Evolutionary conservation across 208 protist genomes (phyloP), one percentile per base, ranked within the genome.

Genomic region (Crithidia fasciculata): DNA sequence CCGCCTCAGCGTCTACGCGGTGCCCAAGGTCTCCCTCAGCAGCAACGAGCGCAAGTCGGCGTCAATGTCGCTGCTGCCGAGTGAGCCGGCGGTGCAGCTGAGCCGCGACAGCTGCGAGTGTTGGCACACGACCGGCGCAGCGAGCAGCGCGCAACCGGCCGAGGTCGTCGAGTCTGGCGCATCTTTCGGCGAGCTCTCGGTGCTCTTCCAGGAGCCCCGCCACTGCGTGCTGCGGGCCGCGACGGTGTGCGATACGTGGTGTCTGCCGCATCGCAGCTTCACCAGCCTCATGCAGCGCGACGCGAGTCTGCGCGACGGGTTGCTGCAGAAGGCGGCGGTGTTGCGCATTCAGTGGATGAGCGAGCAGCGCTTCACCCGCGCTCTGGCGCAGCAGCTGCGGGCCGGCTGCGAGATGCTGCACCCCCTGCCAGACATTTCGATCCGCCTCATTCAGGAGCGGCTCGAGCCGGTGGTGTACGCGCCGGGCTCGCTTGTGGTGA

Each of bases 131-230:
- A 19, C 44, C 2, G 57, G 54, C 13, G 47, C 49, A 49, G 19
- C 13, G 7, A 9, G 19, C 5, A 12, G 15, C 9, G 61, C 60
- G 57, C 57, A 41, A n/a, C 62, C 72, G 5, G 70, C 52, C 36
- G 74, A 84, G 67, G 69, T 74, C 59, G 69, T 89, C 37, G 72
- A 89, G 43, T 70, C 87, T 12, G 91, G 91, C 40, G 71, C 86
- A 19, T 92, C 89, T 40, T 96, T 94, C 81, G 92, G 92, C 19
- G 92, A 96, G 78, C 82, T 96, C 18, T 90, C 89, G 9, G 82
- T 94, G 10, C 81, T 96, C 19, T 94, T 96, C 74, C 80, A 82
- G 15, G 92, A 96, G 83, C 86, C 89, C n/a, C 83, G 89, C 49
- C 63, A 83, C 39, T 88, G 85, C 82, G 75, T 86, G 45, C 80